These are phyloP conservation scores for Rhododendron williamsianum DNA, from an alignment of 148 eudicot species.

Conservation along the genomic window DNA sequence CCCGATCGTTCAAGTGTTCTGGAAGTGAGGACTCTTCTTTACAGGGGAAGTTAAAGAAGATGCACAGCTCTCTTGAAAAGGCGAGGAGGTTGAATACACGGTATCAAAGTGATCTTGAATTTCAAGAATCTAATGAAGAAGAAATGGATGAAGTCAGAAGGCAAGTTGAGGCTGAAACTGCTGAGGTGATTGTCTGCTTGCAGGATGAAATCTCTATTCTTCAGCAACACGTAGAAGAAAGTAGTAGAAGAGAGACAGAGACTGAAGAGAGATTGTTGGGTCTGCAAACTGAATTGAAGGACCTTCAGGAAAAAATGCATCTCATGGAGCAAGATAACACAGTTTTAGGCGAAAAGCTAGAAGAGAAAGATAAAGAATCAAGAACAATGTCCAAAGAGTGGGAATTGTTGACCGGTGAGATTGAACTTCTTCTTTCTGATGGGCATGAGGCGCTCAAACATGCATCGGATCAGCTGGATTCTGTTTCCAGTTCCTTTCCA, in stretches of 20 bases:
- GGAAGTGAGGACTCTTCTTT: constrained; percentile 44
- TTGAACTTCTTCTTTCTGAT: constrained; percentile 57
- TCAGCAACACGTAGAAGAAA: constrained; percentile 65
- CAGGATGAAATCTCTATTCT: constrained; percentile 82
- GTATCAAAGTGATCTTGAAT: constrained; percentile 62
- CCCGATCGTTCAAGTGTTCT: constrained; percentile 24
- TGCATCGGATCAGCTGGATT: constrained; percentile 51
- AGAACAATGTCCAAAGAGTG: constrained; percentile 42
- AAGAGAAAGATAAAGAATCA: constrained; percentile 48
- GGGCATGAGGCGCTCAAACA: constrained; percentile 62
- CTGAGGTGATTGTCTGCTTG: constrained; percentile 88
- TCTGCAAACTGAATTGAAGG: constrained; percentile 38
- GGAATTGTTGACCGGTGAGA: constrained; percentile 44
- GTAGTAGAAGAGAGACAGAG: constrained; percentile 53
- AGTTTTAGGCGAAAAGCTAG: constrained; percentile 33
- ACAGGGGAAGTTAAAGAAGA: constrained; percentile 58
- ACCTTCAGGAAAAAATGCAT: constrained; percentile 34
- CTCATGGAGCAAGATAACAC: constrained; percentile 39
- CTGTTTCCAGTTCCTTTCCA: constrained; percentile 37
- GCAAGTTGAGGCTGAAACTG: constrained; percentile 97
- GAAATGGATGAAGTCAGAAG: constrained; percentile 79
- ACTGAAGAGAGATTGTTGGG: constrained; percentile 33
- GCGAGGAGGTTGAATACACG: constrained; percentile 59
- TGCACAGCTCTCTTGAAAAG: constrained; percentile 91
- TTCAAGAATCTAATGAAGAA: constrained; percentile 56